Evolutionary conservation across 2,329 filamentous ascomycete species (phyloP).

Genomic region (Arthrobotrys pseudoclavata): DNA sequence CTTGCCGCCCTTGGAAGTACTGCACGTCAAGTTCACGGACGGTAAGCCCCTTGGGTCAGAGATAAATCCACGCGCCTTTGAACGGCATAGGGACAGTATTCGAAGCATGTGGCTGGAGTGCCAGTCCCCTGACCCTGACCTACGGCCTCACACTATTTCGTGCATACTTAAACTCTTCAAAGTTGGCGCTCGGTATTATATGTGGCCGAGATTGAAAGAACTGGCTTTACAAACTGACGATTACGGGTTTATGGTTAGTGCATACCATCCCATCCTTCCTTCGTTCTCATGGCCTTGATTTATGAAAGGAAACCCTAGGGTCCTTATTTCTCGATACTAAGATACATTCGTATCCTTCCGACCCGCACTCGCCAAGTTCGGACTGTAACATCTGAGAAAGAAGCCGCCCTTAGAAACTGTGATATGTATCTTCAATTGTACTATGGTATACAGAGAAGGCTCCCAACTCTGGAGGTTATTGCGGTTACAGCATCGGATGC

Average conservation of each 20-base stretch:
- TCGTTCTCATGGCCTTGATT: not conserved
- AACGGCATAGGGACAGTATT: conserved; percentile 1
- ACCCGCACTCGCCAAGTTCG: conserved; percentile 4
- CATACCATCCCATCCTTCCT: not conserved
- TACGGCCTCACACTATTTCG: not conserved
- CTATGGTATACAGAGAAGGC: not conserved
- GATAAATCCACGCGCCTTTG: not conserved
- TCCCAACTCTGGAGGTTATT: conserved; percentile 27
- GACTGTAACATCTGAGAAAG: conserved; percentile 16
- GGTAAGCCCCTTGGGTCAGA: not conserved
- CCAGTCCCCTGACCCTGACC: not conserved
- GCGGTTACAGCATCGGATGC: conserved; percentile 22
- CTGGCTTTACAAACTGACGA: conserved; percentile 23
- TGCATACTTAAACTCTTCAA: conserved; percentile 6
- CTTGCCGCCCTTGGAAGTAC: conserved; percentile 17
- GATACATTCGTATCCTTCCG: conserved; percentile 33
- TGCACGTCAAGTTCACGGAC: conserved; percentile 30
- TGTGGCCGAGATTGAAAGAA: conserved; percentile 30
- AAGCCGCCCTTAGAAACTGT: conserved; percentile 4
- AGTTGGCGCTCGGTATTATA: not conserved
- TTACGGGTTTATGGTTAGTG: conserved; percentile 10
- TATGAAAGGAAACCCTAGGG: not conserved
- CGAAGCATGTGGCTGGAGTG: conserved; percentile 33
- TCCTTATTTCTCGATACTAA: not conserved
- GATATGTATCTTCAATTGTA: conserved; percentile 3